Conservation (phyloP, 768 basidiomycete species). For the Chalciporus sphaerocephalus region DNA sequence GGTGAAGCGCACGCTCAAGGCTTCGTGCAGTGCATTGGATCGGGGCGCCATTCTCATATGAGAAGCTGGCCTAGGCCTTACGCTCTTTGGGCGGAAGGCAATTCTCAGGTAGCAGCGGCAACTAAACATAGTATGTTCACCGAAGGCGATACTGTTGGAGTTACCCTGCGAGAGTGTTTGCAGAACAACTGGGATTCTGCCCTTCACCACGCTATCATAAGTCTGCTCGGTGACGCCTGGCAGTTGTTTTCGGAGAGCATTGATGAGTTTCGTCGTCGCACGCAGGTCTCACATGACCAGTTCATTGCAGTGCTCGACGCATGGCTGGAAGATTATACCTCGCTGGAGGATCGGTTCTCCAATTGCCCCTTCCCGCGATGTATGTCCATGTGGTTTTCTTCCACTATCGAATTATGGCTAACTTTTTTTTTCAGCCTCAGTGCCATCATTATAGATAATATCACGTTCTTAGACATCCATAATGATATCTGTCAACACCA, state of each 20-base stretch:
- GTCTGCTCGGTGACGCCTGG: neutral
- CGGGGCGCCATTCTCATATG: neutral
- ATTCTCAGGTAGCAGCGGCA: neutral
- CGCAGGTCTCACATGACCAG: neutral
- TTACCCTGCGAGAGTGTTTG: neutral
- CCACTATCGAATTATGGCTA: too few species aligned
- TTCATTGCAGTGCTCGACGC: neutral
- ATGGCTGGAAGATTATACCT: neutral
- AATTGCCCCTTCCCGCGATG: neutral
- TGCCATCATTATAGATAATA: too few species aligned
- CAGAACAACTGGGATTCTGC: neutral
- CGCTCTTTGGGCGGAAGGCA: neutral
- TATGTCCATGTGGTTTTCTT: too few species aligned
- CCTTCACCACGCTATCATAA: neutral
- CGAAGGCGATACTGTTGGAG: neutral
- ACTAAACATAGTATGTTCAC: neutral
- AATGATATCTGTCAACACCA: too few species aligned
- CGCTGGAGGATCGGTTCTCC: neutral
- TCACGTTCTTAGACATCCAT: too few species aligned
- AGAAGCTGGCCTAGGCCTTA: neutral
- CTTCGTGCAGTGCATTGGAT: neutral
- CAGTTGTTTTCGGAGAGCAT: neutral
- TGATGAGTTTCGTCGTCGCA: neutral
- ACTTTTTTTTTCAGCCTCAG: too few species aligned
- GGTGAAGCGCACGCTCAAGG: neutral